A percentile compares a stretch with the other conserved stretches of the same genome.
phyloP scores from a whole-genome alignment of 345 rosid genomes.

The Sisymbrium altissimum region DNA sequence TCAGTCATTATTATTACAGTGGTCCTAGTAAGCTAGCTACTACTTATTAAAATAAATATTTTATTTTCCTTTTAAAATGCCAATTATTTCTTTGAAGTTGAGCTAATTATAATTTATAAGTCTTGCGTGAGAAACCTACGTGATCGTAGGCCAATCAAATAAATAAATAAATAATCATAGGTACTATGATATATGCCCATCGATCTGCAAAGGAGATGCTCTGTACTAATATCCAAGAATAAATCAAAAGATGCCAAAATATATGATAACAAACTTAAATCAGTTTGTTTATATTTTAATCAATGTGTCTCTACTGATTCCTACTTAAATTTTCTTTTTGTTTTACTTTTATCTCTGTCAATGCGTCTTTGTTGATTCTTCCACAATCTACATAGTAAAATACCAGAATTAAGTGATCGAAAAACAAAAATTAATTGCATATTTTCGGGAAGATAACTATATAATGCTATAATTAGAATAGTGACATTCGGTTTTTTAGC shows the following conservation, averaged over 20 bases:
- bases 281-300: background rate
- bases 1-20: conserved; percentile 21
- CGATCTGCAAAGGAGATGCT: conserved; percentile 24
- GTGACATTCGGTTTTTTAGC: background rate
- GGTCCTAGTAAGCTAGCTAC: conserved; percentile 18
- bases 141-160: conserved; percentile 7
- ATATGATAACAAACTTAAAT: background rate
- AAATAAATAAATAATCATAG: background rate
- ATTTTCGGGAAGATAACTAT: background rate
- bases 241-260: conserved; percentile 22
- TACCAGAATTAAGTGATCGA: too few relatives aligned
- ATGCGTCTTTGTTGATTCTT: background rate
- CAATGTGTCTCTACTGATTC: background rate
- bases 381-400: background rate
- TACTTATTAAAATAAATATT: background rate
- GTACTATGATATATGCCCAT: conserved; percentile 11
- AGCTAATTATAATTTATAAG: background rate
- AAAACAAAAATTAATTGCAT: too few relatives aligned
- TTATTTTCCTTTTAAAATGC: background rate
- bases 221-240: conserved; percentile 15
- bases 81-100: background rate
- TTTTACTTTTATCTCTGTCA: background rate
- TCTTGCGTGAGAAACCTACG: background rate
- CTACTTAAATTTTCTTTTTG: background rate
- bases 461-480: background rate